Conservation (phyloP, 169 alveolate genomes). For the Plasmodium inui region DNA sequence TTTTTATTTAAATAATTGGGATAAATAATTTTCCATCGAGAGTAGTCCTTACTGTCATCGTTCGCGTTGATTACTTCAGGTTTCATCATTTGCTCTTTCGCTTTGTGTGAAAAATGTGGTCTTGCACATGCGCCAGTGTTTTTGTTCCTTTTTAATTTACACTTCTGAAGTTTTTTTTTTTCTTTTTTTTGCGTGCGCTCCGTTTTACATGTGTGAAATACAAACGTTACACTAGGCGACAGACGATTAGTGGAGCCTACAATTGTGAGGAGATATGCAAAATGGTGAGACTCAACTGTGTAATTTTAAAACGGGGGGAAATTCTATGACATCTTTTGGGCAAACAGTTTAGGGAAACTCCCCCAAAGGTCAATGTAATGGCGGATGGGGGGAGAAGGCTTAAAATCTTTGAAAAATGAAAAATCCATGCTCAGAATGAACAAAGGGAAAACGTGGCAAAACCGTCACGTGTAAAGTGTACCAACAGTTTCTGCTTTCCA, state of each 20-base stretch:
- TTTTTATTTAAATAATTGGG: slow-evolving; percentile 84
- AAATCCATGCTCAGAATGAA: neutral
- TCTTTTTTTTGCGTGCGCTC: neutral
- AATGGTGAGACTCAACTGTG: neutral
- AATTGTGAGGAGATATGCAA: neutral
- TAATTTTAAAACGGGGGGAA: neutral
- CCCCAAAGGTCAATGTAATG: neutral
- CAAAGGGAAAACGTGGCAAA: neutral
- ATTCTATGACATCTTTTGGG: neutral
- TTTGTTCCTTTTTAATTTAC: neutral
- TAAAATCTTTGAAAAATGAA: neutral
- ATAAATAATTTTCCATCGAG: slow-evolving; percentile 80
- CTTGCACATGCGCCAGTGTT: neutral
- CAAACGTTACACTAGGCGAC: neutral
- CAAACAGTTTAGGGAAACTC: neutral
- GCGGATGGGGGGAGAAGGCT: neutral
- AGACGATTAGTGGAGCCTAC: neutral
- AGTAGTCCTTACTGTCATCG: slow-evolving; percentile 20
- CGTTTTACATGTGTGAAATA: neutral
- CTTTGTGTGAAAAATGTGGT: neutral
- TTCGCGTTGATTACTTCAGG: neutral
- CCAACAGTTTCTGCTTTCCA: neutral
- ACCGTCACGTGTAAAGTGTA: neutral
- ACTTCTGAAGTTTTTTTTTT: neutral
- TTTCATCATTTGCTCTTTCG: slow-evolving; percentile 8